phyloP scores from a whole-genome alignment of 225 moss, liverwort and hornwort genomes.

The Physcomitrium patens region DNA sequence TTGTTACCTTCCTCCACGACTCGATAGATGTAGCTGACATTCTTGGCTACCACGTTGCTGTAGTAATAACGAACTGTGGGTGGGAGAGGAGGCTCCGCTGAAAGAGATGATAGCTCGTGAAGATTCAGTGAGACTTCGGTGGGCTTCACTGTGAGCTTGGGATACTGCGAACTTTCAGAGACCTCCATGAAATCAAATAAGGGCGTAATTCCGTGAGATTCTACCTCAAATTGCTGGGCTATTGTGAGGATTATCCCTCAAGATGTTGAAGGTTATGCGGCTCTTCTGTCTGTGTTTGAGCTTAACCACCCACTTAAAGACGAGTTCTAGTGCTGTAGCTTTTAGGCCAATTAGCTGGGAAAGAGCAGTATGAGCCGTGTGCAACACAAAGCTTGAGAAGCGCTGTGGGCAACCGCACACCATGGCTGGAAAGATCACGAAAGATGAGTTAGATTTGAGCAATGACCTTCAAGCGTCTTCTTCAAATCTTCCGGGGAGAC shows the following conservation, averaged over 20 bases:
- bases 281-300: conserved; percentile 23
- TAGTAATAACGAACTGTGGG: conserved; percentile 49
- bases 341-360: conserved; percentile 16
- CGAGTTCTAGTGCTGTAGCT: conserved; percentile 6
- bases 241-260: not conserved
- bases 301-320: conserved; percentile 27
- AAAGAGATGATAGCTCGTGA: not conserved
- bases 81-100: conserved; percentile 45
- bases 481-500: conserved; percentile 17
- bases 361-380: conserved; percentile 19
- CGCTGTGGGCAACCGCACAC: conserved; percentile 28
- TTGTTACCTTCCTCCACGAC: conserved; percentile 31
- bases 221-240: too few species aligned
- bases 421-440: conserved; percentile 24
- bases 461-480: not conserved
- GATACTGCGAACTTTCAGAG: conserved; percentile 14
- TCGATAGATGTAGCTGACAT: conserved; percentile 57
- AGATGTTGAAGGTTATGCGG: conserved; percentile 17
- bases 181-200: conserved; percentile 22
- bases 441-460: conserved; percentile 28
- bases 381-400: conserved; percentile 29
- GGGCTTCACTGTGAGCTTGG: not conserved
- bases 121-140: conserved; percentile 29
- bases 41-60: conserved; percentile 44
- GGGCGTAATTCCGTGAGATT: too few species aligned